Base-by-base conservation (phyloP, 768 basidiomycete genomes). In the Artomyces pyxidatus region DNA sequence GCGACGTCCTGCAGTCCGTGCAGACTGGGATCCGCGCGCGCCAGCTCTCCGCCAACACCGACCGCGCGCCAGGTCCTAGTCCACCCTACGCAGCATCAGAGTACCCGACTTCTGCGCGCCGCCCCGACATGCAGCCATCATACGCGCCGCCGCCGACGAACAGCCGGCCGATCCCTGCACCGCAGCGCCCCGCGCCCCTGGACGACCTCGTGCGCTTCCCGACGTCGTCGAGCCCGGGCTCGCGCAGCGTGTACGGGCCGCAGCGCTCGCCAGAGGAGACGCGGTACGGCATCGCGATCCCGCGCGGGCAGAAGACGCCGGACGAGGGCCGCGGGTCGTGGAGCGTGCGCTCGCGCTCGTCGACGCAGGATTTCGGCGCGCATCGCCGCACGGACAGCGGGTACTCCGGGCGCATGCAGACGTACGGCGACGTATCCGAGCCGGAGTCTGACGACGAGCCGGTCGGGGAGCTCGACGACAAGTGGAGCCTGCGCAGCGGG, bases 261-360 rank as follows among this genome's bases (percentile, higher is more conserved):
- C 53, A 54, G 42, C 56, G 56, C 21, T 57, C 56, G 3, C 56
- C 56, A 5, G 56, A 57, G 39, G 53, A 57, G 10, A 28, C 39
- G 50, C 47, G 56, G 30, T 42, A 43, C 39, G 55, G 55, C 49
- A 51, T 57, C 41, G 37, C 39, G 37, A 57, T 57, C 29, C 56
- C 56, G 8, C 53, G 53, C 8, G 53, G 46, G 6, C 47, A 41
- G 1, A 19, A 37, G 9, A 46, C 49, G 12, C 49, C 49, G 2
- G 56, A 57, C 9, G 53, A 55, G 4, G 49, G 41, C 3, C 56
- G 53, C 9, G 46, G 42, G 10, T 45, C 44, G 4, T 55, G 46
- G n/a, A 50, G 52, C 45, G 42, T 57, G 25, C 47, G 50, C 21
- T 55, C 56, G 29, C 56, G 53, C 19, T 46, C 51, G 14, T 55